These are phyloP conservation scores for Thalassiosira gravida DNA, from an alignment of 352 stramenopile genomes.

Conservation along the genomic window DNA sequence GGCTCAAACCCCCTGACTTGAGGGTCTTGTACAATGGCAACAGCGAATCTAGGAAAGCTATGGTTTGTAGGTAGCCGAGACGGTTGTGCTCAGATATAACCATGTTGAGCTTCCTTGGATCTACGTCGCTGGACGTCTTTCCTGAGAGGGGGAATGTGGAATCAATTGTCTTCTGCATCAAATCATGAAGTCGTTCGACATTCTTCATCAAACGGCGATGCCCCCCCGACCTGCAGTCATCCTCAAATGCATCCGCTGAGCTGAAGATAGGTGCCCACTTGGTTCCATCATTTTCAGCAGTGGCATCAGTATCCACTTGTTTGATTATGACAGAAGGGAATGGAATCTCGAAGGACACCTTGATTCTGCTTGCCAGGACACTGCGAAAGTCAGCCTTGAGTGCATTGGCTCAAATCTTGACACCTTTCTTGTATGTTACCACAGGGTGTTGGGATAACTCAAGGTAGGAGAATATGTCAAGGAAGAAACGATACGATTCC, in stretches of 20 bases:
- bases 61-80: conserved; percentile 1
- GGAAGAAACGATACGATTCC: no score
- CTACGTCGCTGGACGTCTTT: neutral
- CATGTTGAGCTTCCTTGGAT: neutral
- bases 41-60: neutral
- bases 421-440: no score
- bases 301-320: neutral
- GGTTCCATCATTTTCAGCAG: neutral
- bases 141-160: conserved; percentile 2
- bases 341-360: conserved; percentile 9
- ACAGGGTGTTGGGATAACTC: no score
- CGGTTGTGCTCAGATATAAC: conserved; percentile 20
- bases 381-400: conserved; percentile 18
- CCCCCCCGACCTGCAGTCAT: conserved; percentile 10
- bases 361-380: conserved; percentile 1
- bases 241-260: conserved; percentile 19
- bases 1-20: neutral
- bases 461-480: no score
- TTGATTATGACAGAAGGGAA: conserved; percentile 11
- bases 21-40: neutral
- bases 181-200: no score
- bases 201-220: no score
- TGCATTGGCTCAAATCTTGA: conserved; percentile 7
- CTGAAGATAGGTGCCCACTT: conserved; percentile 19
- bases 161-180: conserved; percentile 16